A percentile compares a stretch with the other conserved stretches of the same genome.
phyloP scores from a whole-genome alignment of 192 early-diverging fungal genomes.

The Podila epicladia region DNA sequence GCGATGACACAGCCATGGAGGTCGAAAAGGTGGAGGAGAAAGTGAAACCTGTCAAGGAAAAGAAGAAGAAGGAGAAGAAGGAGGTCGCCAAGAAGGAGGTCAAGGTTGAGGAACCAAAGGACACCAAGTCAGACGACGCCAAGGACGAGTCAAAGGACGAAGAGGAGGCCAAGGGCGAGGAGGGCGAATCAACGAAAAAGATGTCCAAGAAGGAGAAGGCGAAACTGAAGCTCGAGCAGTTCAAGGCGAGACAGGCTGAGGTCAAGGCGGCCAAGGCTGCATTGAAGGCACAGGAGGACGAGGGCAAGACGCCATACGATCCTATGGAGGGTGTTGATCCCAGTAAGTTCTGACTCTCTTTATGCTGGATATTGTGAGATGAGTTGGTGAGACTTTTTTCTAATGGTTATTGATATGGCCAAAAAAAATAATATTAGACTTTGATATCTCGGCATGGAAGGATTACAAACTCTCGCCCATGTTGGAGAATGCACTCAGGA shows the following conservation, averaged over 20 bases:
- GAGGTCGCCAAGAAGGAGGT: conserved; percentile 4
- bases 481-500: conserved; percentile 74
- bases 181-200: conserved; percentile 12
- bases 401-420: not conserved
- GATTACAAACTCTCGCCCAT: conserved; percentile 62
- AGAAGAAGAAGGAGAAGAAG: conserved; percentile 5
- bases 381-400: not conserved
- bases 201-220: conserved; percentile 40
- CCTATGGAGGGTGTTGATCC: conserved; percentile 53
- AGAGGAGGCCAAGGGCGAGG: not conserved
- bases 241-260: conserved; percentile 27
- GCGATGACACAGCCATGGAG: conserved; percentile 13
- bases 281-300: conserved; percentile 10
- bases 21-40: not conserved
- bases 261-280: conserved; percentile 26
- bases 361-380: not conserved
- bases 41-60: not conserved
- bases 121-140: conserved; percentile 13
- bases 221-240: conserved; percentile 20
- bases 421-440: conserved; percentile 32
- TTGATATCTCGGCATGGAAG: conserved; percentile 81
- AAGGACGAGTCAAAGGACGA: conserved; percentile 3
- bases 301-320: conserved; percentile 24
- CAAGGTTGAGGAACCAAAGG: conserved; percentile 13
- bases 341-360: conserved; percentile 15